Evolutionary conservation across 495 filamentous ascomycete species (phyloP).

Genomic region (Neurospora pannonica): DNA sequence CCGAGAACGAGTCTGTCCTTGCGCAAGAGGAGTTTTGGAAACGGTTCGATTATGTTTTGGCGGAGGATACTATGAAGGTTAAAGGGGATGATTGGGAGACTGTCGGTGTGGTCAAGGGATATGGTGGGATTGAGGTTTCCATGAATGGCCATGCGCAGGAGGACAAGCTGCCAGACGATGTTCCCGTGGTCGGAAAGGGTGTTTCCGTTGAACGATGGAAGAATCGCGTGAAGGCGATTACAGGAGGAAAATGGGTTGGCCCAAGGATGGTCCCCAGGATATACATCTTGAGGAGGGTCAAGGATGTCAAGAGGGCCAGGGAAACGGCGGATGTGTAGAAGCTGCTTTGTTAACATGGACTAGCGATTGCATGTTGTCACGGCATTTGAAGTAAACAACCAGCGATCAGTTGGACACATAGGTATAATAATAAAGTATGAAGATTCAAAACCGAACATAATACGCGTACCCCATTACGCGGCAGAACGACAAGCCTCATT

Average conservation of each 20-base stretch:
- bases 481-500: not conserved
- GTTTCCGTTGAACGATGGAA: conserved; percentile 19
- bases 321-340: conserved; percentile 5
- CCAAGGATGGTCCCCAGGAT: conserved; percentile 51
- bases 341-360: too few relatives aligned
- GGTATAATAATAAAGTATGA: too few relatives aligned
- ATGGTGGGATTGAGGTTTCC: conserved; percentile 57
- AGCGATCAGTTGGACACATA: too few relatives aligned
- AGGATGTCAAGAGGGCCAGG: conserved; percentile 6
- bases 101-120: conserved; percentile 58
- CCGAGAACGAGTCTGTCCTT: conserved; percentile 47
- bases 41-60: conserved; percentile 70
- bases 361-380: too few relatives aligned
- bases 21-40: conserved; percentile 64
- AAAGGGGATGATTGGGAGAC: conserved; percentile 61
- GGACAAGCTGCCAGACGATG: conserved; percentile 15
- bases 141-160: conserved; percentile 28
- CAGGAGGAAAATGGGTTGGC: conserved; percentile 55
- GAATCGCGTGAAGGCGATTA: conserved; percentile 26
- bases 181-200: conserved; percentile 23
- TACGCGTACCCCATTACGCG: not conserved
- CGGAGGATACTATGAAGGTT: conserved; percentile 49
- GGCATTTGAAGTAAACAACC: too few relatives aligned
- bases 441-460: too few relatives aligned
- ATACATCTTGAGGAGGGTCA: conserved; percentile 44